Evolutionary conservation across 176 grass and related monocot species (phyloP).

Genomic region (Oryza nivara): DNA sequence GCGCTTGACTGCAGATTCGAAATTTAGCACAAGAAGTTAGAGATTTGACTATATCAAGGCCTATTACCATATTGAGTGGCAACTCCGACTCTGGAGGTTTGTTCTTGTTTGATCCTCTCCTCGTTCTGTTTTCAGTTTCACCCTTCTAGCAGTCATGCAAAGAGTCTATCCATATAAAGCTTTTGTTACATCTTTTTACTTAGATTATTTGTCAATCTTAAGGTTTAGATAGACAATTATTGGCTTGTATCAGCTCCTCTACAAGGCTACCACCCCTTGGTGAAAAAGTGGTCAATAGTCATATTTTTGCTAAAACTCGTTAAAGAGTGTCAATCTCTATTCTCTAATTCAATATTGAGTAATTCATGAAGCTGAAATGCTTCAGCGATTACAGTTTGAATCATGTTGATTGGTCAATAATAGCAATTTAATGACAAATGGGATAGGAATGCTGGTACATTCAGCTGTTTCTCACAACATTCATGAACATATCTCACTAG

Average conservation of each 20-base stretch:
- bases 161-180: constrained; percentile 13
- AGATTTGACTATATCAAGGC: constrained; percentile 73
- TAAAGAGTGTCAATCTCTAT: constrained; percentile 7
- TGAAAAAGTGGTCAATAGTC: not conserved
- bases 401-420: constrained; percentile 15
- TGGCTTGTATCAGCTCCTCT: not conserved
- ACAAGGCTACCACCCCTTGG: not conserved
- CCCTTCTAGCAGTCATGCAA: not conserved
- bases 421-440: not conserved
- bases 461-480: not conserved
- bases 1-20: constrained; percentile 63
- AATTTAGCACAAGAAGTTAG: constrained; percentile 93
- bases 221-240: constrained; percentile 21
- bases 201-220: constrained; percentile 16
- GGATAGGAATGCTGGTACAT: constrained; percentile 2
- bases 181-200: constrained; percentile 23
- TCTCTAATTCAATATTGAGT: constrained; percentile 14
- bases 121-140: not conserved
- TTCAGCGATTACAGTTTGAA: not conserved
- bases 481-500: not conserved
- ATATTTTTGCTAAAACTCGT: constrained; percentile 25
- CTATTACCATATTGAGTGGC: constrained; percentile 81
- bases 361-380: not conserved
- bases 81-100: constrained; percentile 72
- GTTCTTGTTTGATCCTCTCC: constrained; percentile 26